Percentiles rank a stretch among this genome's conserved stretches.
Conservation (phyloP, 345 rosid genomes). For the Rubroshorea leprosula region DNA sequence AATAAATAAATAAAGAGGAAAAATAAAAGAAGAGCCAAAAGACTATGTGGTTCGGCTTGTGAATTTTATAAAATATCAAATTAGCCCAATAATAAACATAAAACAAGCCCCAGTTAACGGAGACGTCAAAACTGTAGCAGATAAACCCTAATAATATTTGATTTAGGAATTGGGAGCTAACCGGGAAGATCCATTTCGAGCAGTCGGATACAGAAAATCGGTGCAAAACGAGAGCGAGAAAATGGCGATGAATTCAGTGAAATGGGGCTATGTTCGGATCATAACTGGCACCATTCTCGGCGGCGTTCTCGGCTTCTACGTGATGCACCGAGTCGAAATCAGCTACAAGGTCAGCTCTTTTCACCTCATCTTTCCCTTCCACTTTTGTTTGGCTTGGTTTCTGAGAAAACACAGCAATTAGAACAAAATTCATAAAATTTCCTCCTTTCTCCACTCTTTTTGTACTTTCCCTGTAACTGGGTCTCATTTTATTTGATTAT, state of each 20-base stretch:
- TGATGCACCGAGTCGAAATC: slow-evolving; percentile 74
- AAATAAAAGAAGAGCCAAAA: too few relatives aligned
- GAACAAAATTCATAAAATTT: background rate
- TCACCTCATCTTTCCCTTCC: background rate
- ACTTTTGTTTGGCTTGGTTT: background rate
- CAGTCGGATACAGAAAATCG: background rate
- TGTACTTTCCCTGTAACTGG: background rate
- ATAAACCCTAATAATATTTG: too few relatives aligned
- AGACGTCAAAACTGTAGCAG: too few relatives aligned
- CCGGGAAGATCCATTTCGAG: too few relatives aligned
- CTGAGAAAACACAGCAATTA: slow-evolving; percentile 12
- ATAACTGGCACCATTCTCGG: slow-evolving; percentile 74
- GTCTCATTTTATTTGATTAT: background rate
- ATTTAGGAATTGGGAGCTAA: too few relatives aligned
- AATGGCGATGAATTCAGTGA: slow-evolving; percentile 46
- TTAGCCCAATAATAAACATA: too few relatives aligned
- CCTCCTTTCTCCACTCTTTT: background rate
- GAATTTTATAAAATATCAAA: too few relatives aligned
- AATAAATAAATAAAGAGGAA: too few relatives aligned
- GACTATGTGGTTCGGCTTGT: too few relatives aligned
- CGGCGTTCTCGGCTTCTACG: slow-evolving; percentile 77
- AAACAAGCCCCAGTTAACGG: too few relatives aligned
- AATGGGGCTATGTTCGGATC: slow-evolving; percentile 72
- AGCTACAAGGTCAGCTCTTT: slow-evolving; percentile 51
- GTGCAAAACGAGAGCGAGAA: background rate